Base-by-base conservation (phyloP, 768 basidiomycete species). In the Dacryopinax spathularia region DNA sequence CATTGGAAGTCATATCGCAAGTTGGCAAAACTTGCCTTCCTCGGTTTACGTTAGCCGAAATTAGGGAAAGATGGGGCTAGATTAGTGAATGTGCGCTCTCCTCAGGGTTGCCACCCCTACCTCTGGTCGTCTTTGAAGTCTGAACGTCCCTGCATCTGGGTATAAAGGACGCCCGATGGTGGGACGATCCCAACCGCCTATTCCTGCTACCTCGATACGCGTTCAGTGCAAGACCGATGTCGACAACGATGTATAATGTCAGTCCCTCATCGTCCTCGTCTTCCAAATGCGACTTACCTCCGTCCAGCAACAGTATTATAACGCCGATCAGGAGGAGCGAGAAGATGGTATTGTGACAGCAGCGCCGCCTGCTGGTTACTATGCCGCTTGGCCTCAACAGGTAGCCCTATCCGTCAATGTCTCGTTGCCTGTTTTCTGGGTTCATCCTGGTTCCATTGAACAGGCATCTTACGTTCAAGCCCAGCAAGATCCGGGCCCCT, bases 391-490 rank as follows among this genome's bases (percentile, higher is more conserved):
- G 48, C 48, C 48, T 7, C 48, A 10, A 29, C 48, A 56, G 48
- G 48, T 56, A 56, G 48, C 48, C 48, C 48, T 56, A 56, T 56
- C 48, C 48, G 48, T 56, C 48, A 56, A 56, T 56, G 13, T 56
- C 18, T 56, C 48, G 25, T 56, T 56, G 48, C 48, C 48, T 56
- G 48, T 56, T 56, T 56, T 56, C 22, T 56, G 48, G 48, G 48
- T 56, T 56, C 48, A 56, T 27, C 22, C 48, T 3, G 25, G 48
- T 56, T 56, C 48, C 48, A 56, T 56, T 56, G 48, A 56, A 31
- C 48, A 56, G 48, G 48, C 48, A 56, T 56, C 48, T 31, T 56
- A 15, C 48, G 25, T 56, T 20, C 3, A 22, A 22, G 48, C 48
- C 31, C 25, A 4, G 25, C 48, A 56, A 31, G 48, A 56, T 3